Evolutionary conservation across 1,139 yeast genomes (phyloP).

Genomic region (Yamadazyma pseudoaaseri): DNA sequence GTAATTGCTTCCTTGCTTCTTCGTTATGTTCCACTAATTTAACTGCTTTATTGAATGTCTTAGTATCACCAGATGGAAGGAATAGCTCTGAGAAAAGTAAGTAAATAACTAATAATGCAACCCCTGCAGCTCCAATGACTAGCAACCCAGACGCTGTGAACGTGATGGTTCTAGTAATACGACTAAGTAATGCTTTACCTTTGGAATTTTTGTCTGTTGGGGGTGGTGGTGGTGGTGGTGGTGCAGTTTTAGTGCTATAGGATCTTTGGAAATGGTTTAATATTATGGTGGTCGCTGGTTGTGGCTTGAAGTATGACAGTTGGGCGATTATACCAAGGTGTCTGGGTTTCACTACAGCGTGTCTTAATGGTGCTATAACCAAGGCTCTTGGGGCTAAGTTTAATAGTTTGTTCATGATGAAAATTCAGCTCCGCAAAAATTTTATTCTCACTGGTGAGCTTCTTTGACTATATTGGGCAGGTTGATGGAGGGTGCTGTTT

Average conservation of each 20-base stretch:
- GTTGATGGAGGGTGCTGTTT: too few relatives aligned
- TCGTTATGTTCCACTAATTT: slow-evolving; percentile 68
- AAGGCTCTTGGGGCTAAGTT: too few relatives aligned
- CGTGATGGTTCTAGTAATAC: slow-evolving; percentile 55
- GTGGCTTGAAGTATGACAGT: too few relatives aligned
- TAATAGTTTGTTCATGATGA: too few relatives aligned
- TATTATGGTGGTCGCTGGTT: not conserved
- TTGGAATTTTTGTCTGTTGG: slow-evolving; percentile 39
- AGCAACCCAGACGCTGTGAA: slow-evolving; percentile 60
- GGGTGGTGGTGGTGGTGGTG: slow-evolving; percentile 43
- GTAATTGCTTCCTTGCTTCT: slow-evolving; percentile 56
- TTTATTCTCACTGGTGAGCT: too few relatives aligned
- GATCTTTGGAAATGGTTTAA: slow-evolving; percentile 5
- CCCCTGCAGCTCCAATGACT: slow-evolving; percentile 66
- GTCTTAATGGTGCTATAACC: too few relatives aligned
- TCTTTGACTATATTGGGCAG: too few relatives aligned
- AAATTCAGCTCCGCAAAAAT: too few relatives aligned
- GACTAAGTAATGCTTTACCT: slow-evolving; percentile 35
- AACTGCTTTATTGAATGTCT: slow-evolving; percentile 84
- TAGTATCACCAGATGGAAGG: slow-evolving; percentile 89
- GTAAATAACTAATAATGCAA: slow-evolving; percentile 71
- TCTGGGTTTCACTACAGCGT: too few relatives aligned
- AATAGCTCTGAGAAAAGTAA: slow-evolving; percentile 74
- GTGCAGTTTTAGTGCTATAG: slow-evolving; percentile 17
- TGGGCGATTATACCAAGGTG: too few relatives aligned